Evolutionary conservation across 768 basidiomycete species (phyloP), one percentile per base, ranked within the genome.

Genomic region (Tylopilus sp.): DNA sequence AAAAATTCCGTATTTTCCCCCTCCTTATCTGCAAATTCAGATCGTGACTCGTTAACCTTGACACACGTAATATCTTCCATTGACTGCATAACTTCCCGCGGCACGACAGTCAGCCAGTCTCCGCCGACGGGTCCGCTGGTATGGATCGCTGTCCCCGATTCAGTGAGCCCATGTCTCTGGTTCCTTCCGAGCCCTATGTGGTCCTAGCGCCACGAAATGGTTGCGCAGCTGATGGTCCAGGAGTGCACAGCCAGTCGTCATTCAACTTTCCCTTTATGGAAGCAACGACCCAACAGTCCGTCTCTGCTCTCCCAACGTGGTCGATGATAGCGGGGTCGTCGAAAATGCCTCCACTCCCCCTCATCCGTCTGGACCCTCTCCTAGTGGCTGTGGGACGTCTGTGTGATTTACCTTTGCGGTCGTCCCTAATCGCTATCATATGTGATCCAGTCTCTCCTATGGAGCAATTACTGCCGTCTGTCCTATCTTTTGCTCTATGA

Each of bases 1-100:
- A 69, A 69, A 52, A 66, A 64, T 69, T 60, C 59, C 64, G 56
- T 63, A 63, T 65, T 65, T 64, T 70, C 72, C 52, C 34, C 45
- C 48, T 65, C 61, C 66, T 67, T 68, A 68, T 68, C 63, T 69
- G 57, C 64, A 57, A 53, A 48, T 50, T 44, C 62, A 63, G 57
- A 67, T 65, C 59, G 50, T 68, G 67, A 70, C 68, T 68, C 68
- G 67, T 56, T 53, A 56, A 54, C 36, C 62, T 54, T 64, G 59
- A 48, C 46, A 63, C 64, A 63, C 67, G 65, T 71, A 70, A 64
- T 60, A 45, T 26, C 52, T 51, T 66, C 61, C 65, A 67, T 60
- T 64, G 50, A 38, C 45, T 52, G 57, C 54, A 45, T 47, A 55
- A 34, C 59, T 64, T 68, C 67, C 69, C 69, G 67, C 69, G 69